phyloP scores from a whole-genome alignment of 257 asterid genomes.

The Capsicum rhomboideum region DNA sequence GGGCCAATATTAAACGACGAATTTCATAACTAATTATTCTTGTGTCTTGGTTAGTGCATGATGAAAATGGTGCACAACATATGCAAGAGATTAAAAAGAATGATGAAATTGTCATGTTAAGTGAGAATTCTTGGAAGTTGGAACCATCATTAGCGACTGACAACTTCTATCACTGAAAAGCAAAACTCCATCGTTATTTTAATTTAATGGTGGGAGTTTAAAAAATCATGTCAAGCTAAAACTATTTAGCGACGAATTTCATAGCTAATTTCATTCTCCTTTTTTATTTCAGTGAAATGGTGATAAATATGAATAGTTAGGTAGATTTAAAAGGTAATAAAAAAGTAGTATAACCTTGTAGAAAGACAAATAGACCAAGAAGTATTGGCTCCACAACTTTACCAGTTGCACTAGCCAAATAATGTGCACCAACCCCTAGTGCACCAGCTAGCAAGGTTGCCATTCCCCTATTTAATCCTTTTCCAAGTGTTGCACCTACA shows the following conservation, averaged over 20 bases:
- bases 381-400: conserved; percentile 56
- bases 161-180: background rate
- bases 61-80: conserved; percentile 34
- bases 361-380: conserved; percentile 54
- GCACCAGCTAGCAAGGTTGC: conserved; percentile 66
- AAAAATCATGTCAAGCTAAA: background rate
- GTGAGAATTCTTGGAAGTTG: background rate
- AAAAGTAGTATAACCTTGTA: conserved; percentile 41
- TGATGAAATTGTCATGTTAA: background rate
- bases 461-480: conserved; percentile 65
- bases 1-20: background rate
- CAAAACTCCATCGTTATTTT: background rate
- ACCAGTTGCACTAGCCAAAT: conserved; percentile 45
- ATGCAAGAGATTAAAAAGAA: background rate
- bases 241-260: too few relatives aligned
- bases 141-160: too few relatives aligned
- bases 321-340: background rate
- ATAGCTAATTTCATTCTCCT: too few relatives aligned
- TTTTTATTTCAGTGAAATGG: background rate
- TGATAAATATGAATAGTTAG: background rate
- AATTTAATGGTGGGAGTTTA: background rate
- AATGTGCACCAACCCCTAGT: conserved; percentile 64
- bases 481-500: conserved; percentile 76
- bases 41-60: background rate
- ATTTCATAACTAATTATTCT: background rate